phyloP scores from a whole-genome alignment of 805 yeast species.

The Teunomyces lycoperdinae region DNA sequence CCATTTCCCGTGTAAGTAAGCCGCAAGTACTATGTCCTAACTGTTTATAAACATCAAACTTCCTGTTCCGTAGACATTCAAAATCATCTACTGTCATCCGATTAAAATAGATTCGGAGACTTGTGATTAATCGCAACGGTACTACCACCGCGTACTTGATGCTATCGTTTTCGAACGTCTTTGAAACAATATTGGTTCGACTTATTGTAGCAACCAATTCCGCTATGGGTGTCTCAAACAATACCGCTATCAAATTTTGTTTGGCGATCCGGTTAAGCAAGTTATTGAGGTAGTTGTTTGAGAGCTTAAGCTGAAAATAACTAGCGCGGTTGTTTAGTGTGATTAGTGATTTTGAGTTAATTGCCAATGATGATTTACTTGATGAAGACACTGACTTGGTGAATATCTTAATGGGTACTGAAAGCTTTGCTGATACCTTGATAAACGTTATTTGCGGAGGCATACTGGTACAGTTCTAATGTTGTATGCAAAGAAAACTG shows the following conservation, averaged over 20 bases:
- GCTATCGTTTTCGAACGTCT: slow-evolving; percentile 1
- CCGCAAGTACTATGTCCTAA: background rate
- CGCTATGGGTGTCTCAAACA: slow-evolving; percentile 8
- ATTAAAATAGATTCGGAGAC: slow-evolving; percentile 1
- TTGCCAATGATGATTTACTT: slow-evolving; percentile 10
- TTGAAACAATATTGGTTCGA: background rate
- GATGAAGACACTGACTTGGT: slow-evolving; percentile 4
- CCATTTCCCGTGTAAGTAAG: background rate
- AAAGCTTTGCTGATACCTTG: slow-evolving; percentile 1
- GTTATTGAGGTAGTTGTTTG: slow-evolving; percentile 11
- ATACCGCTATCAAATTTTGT: slow-evolving; percentile 3
- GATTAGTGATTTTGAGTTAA: slow-evolving; percentile 12
- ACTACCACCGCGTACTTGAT: slow-evolving; percentile 1
- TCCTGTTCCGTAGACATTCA: background rate
- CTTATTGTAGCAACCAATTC: background rate
- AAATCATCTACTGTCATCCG: slow-evolving; percentile 3
- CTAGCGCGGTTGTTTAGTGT: slow-evolving; percentile 11
- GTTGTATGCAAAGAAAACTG: background rate
- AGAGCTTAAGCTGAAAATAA: slow-evolving; percentile 12
- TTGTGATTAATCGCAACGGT: slow-evolving; percentile 4
- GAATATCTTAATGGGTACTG: slow-evolving; percentile 13
- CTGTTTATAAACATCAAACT: background rate
- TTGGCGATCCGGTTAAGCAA: slow-evolving; percentile 8
- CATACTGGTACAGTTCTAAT: slow-evolving; percentile 5
- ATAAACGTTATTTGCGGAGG: slow-evolving; percentile 15